phyloP scores from a whole-genome alignment of 2,329 filamentous ascomycete genomes.

The Alternaria brassicicola region DNA sequence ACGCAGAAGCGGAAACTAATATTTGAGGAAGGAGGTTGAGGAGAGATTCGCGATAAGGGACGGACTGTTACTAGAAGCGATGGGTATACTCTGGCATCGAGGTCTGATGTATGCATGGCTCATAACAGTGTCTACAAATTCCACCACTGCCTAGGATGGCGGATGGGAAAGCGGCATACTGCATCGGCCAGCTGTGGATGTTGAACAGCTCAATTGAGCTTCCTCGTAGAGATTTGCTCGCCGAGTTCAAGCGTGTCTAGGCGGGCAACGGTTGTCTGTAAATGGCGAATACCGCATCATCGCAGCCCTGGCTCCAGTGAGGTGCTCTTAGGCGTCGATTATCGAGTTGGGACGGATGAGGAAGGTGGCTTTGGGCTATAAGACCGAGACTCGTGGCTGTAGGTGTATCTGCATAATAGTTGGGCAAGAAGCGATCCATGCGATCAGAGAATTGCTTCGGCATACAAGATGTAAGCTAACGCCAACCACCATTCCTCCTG shows the following conservation, averaged over 20 bases:
- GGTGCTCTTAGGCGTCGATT: neutral
- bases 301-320: neutral
- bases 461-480: slow-evolving; percentile 5
- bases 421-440: neutral
- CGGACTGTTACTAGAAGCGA: neutral
- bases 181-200: neutral
- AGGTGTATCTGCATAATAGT: neutral
- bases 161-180: neutral
- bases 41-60: neutral
- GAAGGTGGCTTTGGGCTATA: neutral
- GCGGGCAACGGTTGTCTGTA: neutral
- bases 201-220: neutral
- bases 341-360: neutral
- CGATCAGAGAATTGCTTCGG: neutral
- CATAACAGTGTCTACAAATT: neutral
- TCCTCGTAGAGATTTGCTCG: neutral
- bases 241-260: neutral
- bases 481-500: neutral
- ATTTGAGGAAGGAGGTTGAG: neutral
- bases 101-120: neutral
- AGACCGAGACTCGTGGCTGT: neutral
- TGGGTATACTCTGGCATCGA: neutral
- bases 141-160: too few species aligned
- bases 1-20: neutral
- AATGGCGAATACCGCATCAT: neutral